Base-by-base conservation (phyloP, 169 alveolate genomes). In the Babesia caballi region DNA sequence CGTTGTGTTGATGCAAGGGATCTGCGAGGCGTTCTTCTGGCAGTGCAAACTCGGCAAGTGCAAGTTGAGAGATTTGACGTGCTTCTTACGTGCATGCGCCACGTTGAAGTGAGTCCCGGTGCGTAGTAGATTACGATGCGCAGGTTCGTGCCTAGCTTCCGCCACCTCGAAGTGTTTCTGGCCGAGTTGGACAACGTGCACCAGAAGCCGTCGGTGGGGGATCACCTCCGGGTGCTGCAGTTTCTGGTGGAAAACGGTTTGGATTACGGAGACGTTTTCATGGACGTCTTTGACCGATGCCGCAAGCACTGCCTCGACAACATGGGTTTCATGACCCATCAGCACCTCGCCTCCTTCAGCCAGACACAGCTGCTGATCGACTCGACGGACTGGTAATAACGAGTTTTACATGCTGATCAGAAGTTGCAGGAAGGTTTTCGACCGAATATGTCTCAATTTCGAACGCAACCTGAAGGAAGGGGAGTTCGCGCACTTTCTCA, bases 321-420 rank as follows among this genome's bases (percentile, higher is more conserved):
- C 57, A 44, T 81, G 81, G 88, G 88, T 8, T 44, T 27, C 41
- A 81, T 81, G 88, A 49, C 68, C 14, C 85, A 81, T 42, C 44
- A 47, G 36, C 77, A 71, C 36, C 66, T 81, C 17, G 51, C 84
- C 3, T 67, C 82, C 5, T 67, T 78, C 32, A 60, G 83, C 58
- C 81, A 71, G 46, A 63, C 58, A 0, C 81, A 69, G 28, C 41
- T 60, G 23, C 35, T 53, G 30, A 59, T 81, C 8, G 83, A 71
- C 56, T 17, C 56, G 7, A 32, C 84, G 12, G 70, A 81, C 65
- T 4, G 70, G 88, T 69, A 19, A 3, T 2, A 28, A 5, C 4
- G 9, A 19, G 32, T n/a, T 21, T 50, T 40, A 17, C 14, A 3
- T 11, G 44, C 2, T 0, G 19, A 41, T 49, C 32, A 42, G 11